Evolutionary conservation across 208 protist genomes (phyloP).

Genomic region (Phytomonas serpens): DNA sequence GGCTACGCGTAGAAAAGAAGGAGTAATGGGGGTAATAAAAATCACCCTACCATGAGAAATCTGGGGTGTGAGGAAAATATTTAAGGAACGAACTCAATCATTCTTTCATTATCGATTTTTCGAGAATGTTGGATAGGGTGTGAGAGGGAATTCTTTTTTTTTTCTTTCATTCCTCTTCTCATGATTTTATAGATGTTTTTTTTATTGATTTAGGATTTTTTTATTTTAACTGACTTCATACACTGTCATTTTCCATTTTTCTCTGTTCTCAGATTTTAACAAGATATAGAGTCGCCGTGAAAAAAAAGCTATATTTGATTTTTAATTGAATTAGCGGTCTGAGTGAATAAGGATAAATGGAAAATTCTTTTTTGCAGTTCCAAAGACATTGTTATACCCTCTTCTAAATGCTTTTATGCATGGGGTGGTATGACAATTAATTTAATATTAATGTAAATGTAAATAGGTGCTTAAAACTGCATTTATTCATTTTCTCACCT

Average conservation of each 20-base stretch:
- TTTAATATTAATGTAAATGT: background rate
- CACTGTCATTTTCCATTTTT: background rate
- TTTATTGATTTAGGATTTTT: background rate
- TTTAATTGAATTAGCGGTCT: background rate
- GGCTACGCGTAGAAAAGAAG: constrained; percentile 52
- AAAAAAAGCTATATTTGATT: background rate
- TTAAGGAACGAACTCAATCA: background rate
- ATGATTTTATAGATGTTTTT: background rate
- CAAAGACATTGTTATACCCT: background rate
- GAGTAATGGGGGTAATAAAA: background rate
- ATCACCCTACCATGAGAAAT: background rate
- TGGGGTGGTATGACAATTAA: background rate
- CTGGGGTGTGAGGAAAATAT: too few species aligned
- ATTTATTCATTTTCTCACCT: background rate
- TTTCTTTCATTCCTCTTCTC: background rate
- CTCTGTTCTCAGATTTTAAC: background rate
- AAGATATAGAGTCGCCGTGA: background rate
- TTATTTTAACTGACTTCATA: background rate
- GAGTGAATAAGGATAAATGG: background rate
- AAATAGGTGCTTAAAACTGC: background rate
- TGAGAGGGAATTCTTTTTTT: too few species aligned
- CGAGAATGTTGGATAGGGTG: background rate
- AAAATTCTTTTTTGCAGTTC: background rate
- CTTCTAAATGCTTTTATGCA: background rate
- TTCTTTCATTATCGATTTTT: background rate